Evolutionary conservation across 345 rosid species (phyloP), one percentile per base, ranked within the genome.

Genomic region (Noccaea caerulescens): DNA sequence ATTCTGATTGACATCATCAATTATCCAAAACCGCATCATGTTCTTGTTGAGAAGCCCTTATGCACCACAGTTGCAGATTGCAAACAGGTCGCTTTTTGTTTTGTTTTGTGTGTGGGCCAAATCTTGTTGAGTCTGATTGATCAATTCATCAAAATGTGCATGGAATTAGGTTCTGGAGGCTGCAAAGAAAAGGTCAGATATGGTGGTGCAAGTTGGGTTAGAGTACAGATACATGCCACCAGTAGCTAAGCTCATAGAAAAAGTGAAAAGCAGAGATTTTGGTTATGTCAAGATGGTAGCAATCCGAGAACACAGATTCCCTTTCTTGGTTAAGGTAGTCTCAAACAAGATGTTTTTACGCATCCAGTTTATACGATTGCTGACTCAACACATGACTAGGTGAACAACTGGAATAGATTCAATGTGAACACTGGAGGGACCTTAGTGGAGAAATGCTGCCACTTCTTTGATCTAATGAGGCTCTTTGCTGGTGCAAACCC

Each of bases 141-240:
- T 44, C 18, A 25, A 2, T 44, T 52, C 44, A 52, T 61, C 23
- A 18, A 23, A 72, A 1, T 47, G 51, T 23, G 13, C 67, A 10
- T 34, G 76, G 37, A 58, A 63, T 58, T 76, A 92, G 98, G 93
- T 93, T 56, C 83, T 93, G 13, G 78, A 80, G 72, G 92, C 91
- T 56, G 92, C 94, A 11, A 88, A 76, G 72, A 85, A 68, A 78
- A 86, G 97, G 80, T 76, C 88, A 11, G 97, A 91, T 56, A 81
- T 91, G 82, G 81, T 93, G 57, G 94, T 93, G 38, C 97, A 93
- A 71, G 98, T 93, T 58, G 98, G 98, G 52, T 67, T 90, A 71
- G 98, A 93, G 72, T 93, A 93, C 25, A 81, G 96, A 44, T 93
- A 91, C 77, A 93, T 91, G 92, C 97, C 98, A 1, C 96, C 98